Evolutionary conservation across 805 yeast genomes (phyloP), one percentile per base, ranked within the genome.

Genomic region (Pichia pseudocactophila): DNA sequence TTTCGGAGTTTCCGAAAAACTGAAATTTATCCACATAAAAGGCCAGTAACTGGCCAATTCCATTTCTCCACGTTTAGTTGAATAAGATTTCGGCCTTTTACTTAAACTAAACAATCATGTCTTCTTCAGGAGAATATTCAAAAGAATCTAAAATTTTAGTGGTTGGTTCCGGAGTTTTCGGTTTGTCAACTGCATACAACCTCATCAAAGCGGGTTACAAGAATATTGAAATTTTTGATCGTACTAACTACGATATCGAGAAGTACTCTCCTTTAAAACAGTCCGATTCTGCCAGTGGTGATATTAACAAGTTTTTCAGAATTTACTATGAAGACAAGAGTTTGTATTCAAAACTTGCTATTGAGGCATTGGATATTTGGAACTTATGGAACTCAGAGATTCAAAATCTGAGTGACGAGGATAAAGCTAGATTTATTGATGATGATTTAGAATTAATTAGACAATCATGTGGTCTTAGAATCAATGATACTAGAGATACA

Each of bases 161-260:
- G 34, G 64, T 69, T 17, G 78, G 78, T n/a, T 65, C 72, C 3
- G 78, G 78, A 25, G 71, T 69, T 10, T 71, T 70, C 48, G 78
- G 78, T 3, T 56, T 73, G 15, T 67, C 75, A 6, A 55, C 69
- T 1, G 73, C 73, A 3, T 37, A 42, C 16, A 46, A 50, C 8
- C 30, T 54, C 34, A 37, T 40, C 2, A 15, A 40, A n/a, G 41
- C 48, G n/a, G 52, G 56, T 7, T 51, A 44, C 34, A 43, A 37
- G 13, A 40, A 48, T 30, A 42, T 52, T 17, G 43, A 41, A 22
- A 36, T 52, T 3, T 46, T 43, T 35, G 56, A 52, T 41, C 36
- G 51, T n/a, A 39, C 30, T 3, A 41, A 51, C 16, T 49, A 50
- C 38, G 42, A 41, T 16, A 22, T 37, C 8, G 37, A 40, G 16